A percentile compares a stretch with the other conserved stretches of the same genome.
These are phyloP conservation scores for Beauveria sp. DNA, from an alignment of 2,329 filamentous ascomycete species.

Conservation along the genomic window DNA sequence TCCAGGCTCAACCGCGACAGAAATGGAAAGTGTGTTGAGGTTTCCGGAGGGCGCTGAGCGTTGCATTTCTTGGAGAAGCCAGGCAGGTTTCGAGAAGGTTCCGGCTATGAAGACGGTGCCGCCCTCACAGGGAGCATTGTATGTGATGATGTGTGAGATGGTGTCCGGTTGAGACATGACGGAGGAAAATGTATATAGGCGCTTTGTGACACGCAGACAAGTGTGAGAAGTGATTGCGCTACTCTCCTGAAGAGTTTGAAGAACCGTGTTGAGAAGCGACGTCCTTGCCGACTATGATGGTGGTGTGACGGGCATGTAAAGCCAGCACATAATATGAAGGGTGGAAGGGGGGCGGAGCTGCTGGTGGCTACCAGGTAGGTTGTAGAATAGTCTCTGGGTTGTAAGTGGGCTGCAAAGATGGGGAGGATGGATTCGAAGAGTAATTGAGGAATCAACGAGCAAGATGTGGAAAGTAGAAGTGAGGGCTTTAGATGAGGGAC, in stretches of 20 bases:
- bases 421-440: neutral
- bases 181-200: neutral
- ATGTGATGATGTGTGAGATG: neutral
- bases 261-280: neutral
- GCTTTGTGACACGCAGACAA: neutral
- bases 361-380: neutral
- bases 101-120: constrained; percentile 64
- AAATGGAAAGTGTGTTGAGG: constrained; percentile 50
- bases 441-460: neutral
- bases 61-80: constrained; percentile 61
- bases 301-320: neutral
- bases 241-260: constrained; percentile 2
- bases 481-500: constrained; percentile 7
- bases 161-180: neutral
- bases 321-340: neutral
- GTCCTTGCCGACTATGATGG: neutral
- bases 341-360: neutral
- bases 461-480: neutral
- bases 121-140: constrained; percentile 31
- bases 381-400: too few species aligned
- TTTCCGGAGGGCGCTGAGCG: constrained; percentile 35
- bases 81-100: constrained; percentile 58
- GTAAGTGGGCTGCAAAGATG: neutral
- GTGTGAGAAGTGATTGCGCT: neutral
- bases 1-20: constrained; percentile 45